Evolutionary conservation across 768 basidiomycete genomes (phyloP), one percentile per base, ranked within the genome.

Genomic region (Calocybe cyanea): DNA sequence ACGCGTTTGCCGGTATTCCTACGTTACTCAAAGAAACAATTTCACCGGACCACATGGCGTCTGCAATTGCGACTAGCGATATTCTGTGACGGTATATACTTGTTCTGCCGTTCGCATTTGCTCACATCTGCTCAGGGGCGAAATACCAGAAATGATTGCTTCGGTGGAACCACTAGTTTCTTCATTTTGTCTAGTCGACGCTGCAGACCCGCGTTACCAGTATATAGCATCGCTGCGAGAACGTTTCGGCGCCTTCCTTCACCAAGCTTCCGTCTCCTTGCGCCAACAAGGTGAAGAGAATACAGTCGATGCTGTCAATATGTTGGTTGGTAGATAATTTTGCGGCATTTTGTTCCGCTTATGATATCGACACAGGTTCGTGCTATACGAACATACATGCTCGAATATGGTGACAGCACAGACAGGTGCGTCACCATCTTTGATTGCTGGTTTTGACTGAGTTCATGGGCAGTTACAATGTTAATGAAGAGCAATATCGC

Each of bases 131-230:
- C 25, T 11, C 11, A 89, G 87, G 32, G 71, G 83, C 51, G 86
- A 87, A 54, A 78, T 85, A 19, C 80, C 83, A 1, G 88, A 90
- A 58, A 87, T 90, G 78, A 82, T 91, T 49, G 79, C 80, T 7
- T 69, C 78, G 19, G 63, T 83, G 2, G 71, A 79, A 18, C 74
- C 83, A 8, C 60, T 88, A 46, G 74, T 71, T 36, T 76, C 84
- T 32, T 83, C 84, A 1, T 85, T 90, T 55, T 76, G 80, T 14
- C 68, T 93, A 14, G 73, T 72, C 10, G 80, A 92, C 57, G 69
- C 78, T 7, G 54, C 65, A 2, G 87, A 92, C 59, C 77, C 77
- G 3, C 75, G 81, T 25, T 80, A 85, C 58, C 70, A 76, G 49
- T 85, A 81, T 51, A 75, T 90, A 14, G 61, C 67, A 4, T 53